Conservation (phyloP, 257 asterid genomes). For the Fraxinus pennsylvanica region DNA sequence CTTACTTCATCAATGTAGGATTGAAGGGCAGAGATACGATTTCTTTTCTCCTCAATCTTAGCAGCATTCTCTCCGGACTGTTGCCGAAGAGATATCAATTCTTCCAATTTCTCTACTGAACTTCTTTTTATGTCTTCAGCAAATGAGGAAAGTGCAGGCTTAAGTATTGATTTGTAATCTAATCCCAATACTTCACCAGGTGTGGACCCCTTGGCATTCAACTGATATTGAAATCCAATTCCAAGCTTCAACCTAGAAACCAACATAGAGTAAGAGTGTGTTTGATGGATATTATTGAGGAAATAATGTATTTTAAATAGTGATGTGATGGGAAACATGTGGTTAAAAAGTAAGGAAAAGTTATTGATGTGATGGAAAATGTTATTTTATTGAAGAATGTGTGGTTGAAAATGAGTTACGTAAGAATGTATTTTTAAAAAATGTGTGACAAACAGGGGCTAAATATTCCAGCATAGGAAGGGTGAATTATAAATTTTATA, state of each 20-base stretch:
- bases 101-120: slow-evolving; percentile 73
- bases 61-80: slow-evolving; percentile 60
- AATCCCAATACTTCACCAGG: slow-evolving; percentile 67
- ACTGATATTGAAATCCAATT: slow-evolving; percentile 73
- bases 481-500: background rate
- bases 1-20: slow-evolving; percentile 61
- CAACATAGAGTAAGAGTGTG: background rate
- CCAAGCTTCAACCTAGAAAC: slow-evolving; percentile 78
- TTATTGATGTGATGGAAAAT: too few species aligned
- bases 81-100: slow-evolving; percentile 69
- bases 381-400: too few species aligned
- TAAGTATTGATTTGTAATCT: slow-evolving; percentile 65
- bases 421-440: too few species aligned
- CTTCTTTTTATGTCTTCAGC: slow-evolving; percentile 59
- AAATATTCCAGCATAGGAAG: slow-evolving; percentile 16
- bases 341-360: too few species aligned
- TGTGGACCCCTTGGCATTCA: slow-evolving; percentile 75
- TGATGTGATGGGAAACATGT: too few species aligned
- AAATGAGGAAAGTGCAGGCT: slow-evolving; percentile 70
- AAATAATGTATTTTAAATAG: too few species aligned
- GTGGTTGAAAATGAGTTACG: too few species aligned
- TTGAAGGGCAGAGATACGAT: slow-evolving; percentile 40
- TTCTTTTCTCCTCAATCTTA: slow-evolving; percentile 67
- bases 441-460: too few species aligned
- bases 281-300: too few species aligned